Conservation (phyloP, 257 asterid species). For the Solanum acaule region DNA sequence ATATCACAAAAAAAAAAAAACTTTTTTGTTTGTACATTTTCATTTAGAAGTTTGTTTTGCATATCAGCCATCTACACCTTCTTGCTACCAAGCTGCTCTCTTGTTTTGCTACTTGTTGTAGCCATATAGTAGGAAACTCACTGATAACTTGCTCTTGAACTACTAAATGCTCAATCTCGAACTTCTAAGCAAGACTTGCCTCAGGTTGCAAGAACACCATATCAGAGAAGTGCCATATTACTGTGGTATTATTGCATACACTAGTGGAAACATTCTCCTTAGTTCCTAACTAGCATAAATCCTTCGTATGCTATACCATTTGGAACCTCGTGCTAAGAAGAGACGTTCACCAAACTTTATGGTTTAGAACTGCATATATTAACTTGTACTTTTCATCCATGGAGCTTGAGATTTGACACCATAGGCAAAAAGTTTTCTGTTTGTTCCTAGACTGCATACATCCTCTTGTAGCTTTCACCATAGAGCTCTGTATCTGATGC, state of each 20-base stretch:
- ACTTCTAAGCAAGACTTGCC: background rate
- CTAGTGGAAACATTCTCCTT: background rate
- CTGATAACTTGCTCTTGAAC: background rate
- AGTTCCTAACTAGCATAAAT: background rate
- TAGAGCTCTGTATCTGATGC: conserved; percentile 62
- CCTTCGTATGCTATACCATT: background rate
- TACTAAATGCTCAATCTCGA: background rate
- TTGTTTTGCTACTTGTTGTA: background rate
- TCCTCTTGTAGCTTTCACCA: conserved; percentile 57
- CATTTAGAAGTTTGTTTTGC: background rate
- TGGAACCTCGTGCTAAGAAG: background rate
- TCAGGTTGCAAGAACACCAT: background rate
- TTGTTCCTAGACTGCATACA: conserved; percentile 66
- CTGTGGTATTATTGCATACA: background rate
- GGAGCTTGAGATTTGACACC: background rate
- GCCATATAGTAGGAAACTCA: background rate
- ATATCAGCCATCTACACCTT: background rate
- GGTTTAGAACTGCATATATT: background rate
- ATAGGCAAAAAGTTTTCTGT: background rate
- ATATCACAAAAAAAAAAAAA: background rate
- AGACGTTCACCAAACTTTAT: background rate
- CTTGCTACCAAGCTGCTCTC: background rate
- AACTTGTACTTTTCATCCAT: background rate
- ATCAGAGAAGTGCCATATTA: background rate
- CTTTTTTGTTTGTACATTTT: background rate